A percentile compares a stretch with the other conserved stretches of the same genome.
phyloP scores from a whole-genome alignment of 345 rosid species.

The Gossypioides kirkii region DNA sequence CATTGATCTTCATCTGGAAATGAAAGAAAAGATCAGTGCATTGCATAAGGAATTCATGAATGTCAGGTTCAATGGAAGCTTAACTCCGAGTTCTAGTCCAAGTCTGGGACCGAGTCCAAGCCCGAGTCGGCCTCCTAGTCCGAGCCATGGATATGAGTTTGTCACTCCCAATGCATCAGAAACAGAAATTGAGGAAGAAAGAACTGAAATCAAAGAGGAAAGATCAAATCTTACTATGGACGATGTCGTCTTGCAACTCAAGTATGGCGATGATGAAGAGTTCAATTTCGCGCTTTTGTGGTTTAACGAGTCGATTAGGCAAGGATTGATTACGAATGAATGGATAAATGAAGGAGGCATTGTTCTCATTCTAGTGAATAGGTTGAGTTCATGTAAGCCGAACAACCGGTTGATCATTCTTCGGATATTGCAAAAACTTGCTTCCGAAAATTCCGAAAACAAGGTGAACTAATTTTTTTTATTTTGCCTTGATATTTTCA shows the following conservation, averaged over 20 bases:
- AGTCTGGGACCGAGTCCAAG: slow-evolving; percentile 26
- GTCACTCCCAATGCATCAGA: slow-evolving; percentile 36
- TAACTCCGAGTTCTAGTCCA: slow-evolving; percentile 21
- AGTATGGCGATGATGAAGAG: slow-evolving; percentile 48
- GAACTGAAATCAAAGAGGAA: slow-evolving; percentile 31
- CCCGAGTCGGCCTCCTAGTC: slow-evolving; percentile 19
- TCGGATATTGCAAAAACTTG: slow-evolving; percentile 42
- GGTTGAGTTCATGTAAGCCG: slow-evolving; percentile 37
- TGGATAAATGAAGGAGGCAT: slow-evolving; percentile 47
- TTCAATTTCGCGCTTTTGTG: slow-evolving; percentile 34
- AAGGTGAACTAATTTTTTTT: slow-evolving; percentile 36
- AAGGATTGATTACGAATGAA: slow-evolving; percentile 29
- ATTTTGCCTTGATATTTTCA: neutral
- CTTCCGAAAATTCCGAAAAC: slow-evolving; percentile 26
- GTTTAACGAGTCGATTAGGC: slow-evolving; percentile 28
- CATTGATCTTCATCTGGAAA: slow-evolving; percentile 31
- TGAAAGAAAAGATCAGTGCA: slow-evolving; percentile 35
- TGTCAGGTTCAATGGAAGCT: slow-evolving; percentile 27
- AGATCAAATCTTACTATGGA: slow-evolving; percentile 29
- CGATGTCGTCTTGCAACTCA: slow-evolving; percentile 50
- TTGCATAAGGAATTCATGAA: slow-evolving; percentile 57
- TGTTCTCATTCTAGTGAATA: slow-evolving; percentile 34
- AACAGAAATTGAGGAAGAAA: slow-evolving; percentile 27
- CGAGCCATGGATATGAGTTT: slow-evolving; percentile 25
- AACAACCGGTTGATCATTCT: slow-evolving; percentile 34